Evolutionary conservation across 2,329 filamentous ascomycete species (phyloP), one percentile per base, ranked within the genome.

Genomic region (Epichloe gansuensis): DNA sequence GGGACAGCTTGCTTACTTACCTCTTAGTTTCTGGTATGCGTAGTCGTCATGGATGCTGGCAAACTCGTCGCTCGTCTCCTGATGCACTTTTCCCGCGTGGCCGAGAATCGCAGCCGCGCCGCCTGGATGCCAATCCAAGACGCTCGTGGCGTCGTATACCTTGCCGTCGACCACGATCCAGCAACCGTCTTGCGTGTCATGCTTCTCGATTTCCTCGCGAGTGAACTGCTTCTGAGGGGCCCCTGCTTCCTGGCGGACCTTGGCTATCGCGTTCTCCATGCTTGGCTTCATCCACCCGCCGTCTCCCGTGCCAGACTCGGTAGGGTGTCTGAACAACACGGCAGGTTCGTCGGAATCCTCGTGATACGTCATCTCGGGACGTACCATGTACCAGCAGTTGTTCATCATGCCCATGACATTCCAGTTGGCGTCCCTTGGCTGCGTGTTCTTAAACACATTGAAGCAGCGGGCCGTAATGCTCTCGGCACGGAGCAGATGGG

Each of bases 341-440:
- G 56, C 59, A 2, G 66, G 56, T 5, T 59, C 57, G 1, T 64
- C 61, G 9, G 53, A 53, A 5, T 63, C 61, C 2, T 68, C 57
- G 15, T 63, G 60, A n/a, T 66, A 60, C 0, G 61, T 51, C 4
- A 71, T 66, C 38, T 71, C 67, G 0, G 68, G 60, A 45, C 68
- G 69, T 13, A 77, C 69, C 1, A 61, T 54, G 54, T 76, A 76
- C 70, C 70, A 74, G 54, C 69, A 70, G 44, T 77, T 77, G 59
- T 77, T 78, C 74, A 78, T 76, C 72, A 77, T 76, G 7, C 63
- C 74, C 69, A 73, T 68, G 1, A 73, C 64, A 53, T 76, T 77
- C 74, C 74, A 77, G 4, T 60, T 63, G 4, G 67, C 65, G 21
- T 66, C 61, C 53, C 68, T 58, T 1, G 74, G 74, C 54, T 78